A percentile compares a stretch with the other conserved stretches of the same genome.
Conservation (phyloP, 306 rosid species). For the Cicer judaicum region DNA sequence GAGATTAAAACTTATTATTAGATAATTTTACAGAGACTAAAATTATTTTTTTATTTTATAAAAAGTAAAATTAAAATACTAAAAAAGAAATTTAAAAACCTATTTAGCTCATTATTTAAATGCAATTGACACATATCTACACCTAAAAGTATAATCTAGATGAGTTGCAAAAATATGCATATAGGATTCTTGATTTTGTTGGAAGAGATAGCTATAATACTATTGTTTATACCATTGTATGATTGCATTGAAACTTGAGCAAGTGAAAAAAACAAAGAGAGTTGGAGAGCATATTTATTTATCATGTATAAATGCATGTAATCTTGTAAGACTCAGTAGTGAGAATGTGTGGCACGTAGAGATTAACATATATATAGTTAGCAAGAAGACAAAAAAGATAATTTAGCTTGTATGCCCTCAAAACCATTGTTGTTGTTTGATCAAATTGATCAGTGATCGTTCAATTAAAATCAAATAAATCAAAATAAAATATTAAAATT, state of each 20-base stretch:
- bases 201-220: neutral
- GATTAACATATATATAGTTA: slow-evolving; percentile 28
- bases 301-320: slow-evolving; percentile 40
- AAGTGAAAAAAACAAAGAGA: neutral
- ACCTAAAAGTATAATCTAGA: neutral
- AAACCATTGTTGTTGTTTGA: too few relatives aligned
- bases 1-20: too few relatives aligned
- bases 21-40: too few relatives aligned
- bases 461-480: too few relatives aligned
- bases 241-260: slow-evolving; percentile 34
- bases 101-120: too few relatives aligned
- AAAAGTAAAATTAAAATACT: too few relatives aligned
- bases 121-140: too few relatives aligned
- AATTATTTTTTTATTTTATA: too few relatives aligned
- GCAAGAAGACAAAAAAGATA: slow-evolving; percentile 56
- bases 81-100: too few relatives aligned
- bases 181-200: slow-evolving; percentile 3
- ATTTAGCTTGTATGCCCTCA: slow-evolving; percentile 22
- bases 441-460: too few relatives aligned
- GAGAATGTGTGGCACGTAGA: slow-evolving; percentile 45
- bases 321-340: slow-evolving; percentile 21
- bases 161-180: slow-evolving; percentile 8
- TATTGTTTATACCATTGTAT: slow-evolving; percentile 12
- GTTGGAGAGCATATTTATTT: neutral
- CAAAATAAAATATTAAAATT: too few relatives aligned